phyloP scores from a whole-genome alignment of 495 filamentous ascomycete genomes.

The Aspergillus sparsus region DNA sequence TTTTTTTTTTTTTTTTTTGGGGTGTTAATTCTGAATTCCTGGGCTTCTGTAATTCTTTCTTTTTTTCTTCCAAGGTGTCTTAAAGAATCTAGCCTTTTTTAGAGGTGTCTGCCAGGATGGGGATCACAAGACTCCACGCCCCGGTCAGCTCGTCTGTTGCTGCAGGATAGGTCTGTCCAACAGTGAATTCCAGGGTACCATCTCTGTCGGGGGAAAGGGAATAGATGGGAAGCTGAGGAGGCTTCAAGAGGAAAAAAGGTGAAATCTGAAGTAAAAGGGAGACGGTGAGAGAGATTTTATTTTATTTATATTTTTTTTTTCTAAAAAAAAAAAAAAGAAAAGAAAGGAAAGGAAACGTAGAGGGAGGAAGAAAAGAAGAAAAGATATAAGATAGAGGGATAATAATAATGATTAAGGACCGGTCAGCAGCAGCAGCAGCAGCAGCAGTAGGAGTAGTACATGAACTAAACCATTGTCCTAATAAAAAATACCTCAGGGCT shows the following conservation, averaged over 20 bases:
- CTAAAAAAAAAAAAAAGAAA: background rate
- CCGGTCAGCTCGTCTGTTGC: background rate
- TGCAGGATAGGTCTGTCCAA: constrained; percentile 3
- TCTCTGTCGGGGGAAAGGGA: background rate
- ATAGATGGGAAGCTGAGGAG: no score
- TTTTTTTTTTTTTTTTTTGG: no score
- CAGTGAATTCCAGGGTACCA: background rate
- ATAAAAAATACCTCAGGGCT: no score
- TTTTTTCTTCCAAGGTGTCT: background rate
- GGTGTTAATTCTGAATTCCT: no score
- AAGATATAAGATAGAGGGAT: constrained; percentile 7
- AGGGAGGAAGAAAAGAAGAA: constrained; percentile 8
- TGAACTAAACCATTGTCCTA: background rate
- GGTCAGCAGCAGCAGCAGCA: background rate
- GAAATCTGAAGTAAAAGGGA: no score
- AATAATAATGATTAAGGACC: constrained; percentile 6
- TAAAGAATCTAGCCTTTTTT: background rate
- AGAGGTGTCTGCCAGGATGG: background rate
- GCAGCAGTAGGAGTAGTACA: background rate
- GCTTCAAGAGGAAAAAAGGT: no score
- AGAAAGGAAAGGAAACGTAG: constrained; percentile 13
- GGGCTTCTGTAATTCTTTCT: no score
- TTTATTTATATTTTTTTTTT: background rate
- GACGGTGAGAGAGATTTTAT: no score
- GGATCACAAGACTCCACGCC: constrained; percentile 2